Conservation (phyloP, 768 basidiomycete genomes). For the Daedaleopsis nitida region DNA sequence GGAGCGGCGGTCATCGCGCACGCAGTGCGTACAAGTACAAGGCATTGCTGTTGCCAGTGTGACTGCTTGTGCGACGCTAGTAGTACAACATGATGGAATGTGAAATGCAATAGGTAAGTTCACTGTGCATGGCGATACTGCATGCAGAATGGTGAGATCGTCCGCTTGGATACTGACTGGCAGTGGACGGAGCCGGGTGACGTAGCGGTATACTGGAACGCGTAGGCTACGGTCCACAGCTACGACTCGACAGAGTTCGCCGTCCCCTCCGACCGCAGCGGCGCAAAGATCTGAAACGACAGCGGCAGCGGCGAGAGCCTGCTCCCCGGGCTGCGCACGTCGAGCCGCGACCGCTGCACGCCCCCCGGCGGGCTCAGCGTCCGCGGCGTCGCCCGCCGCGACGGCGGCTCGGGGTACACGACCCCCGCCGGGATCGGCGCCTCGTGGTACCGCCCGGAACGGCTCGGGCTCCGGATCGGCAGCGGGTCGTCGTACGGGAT, state of each 20-base stretch:
- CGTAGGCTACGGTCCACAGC: too few species aligned
- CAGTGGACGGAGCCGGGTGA: too few species aligned
- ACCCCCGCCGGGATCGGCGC: constrained; percentile 18
- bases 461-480: constrained; percentile 11
- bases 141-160: background rate
- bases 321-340: constrained; percentile 15
- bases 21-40: background rate
- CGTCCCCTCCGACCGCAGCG: constrained; percentile 17
- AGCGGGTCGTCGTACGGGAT: constrained; percentile 10
- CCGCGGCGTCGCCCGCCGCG: constrained; percentile 6
- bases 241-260: constrained; percentile 5
- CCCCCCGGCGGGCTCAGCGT: constrained; percentile 3
- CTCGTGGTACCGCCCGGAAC: constrained; percentile 13
- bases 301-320: constrained; percentile 17
- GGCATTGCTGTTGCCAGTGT: background rate
- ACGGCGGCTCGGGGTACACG: constrained; percentile 20
- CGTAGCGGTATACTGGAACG: too few species aligned
- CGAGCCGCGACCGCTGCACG: constrained; percentile 6
- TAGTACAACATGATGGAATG: background rate
- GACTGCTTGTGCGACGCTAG: background rate
- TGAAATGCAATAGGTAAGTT: background rate
- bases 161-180: too few species aligned
- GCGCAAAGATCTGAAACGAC: constrained; percentile 12
- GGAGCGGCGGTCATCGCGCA: too few species aligned
- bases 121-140: background rate